A percentile compares a stretch with the other conserved stretches of the same genome.
Conservation (phyloP, 805 yeast genomes). For the Spathaspora passalidarum region DNA sequence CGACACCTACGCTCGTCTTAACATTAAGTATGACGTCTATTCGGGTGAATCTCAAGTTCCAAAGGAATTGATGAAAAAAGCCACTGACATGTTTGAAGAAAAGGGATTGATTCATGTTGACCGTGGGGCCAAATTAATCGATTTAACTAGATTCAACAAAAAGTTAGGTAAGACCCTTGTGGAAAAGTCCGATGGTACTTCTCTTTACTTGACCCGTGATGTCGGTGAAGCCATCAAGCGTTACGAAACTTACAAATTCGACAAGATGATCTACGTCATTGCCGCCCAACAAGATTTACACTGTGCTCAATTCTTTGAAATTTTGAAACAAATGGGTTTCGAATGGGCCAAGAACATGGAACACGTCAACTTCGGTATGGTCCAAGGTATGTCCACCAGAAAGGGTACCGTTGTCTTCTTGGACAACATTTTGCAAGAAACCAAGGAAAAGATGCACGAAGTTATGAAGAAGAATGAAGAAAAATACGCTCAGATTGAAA, state of each 20-base stretch:
- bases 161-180: constrained; percentile 91
- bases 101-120: constrained; percentile 77
- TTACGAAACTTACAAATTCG: constrained; percentile 77
- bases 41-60: constrained; percentile 97
- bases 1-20: constrained; percentile 86
- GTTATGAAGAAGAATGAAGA: constrained; percentile 91
- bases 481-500: constrained; percentile 87
- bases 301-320: constrained; percentile 89
- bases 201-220: constrained; percentile 91
- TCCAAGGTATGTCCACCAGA: constrained; percentile 97
- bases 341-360: constrained; percentile 79
- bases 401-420: constrained; percentile 98
- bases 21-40: constrained; percentile 82
- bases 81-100: constrained; percentile 58
- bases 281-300: constrained; percentile 97
- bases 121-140: constrained; percentile 87
- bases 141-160: constrained; percentile 79
- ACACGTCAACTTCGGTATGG: constrained; percentile 97
- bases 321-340: constrained; percentile 83
- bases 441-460: constrained; percentile 90
- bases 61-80: constrained; percentile 64
- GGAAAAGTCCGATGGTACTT: constrained; percentile 93
- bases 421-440: constrained; percentile 89
- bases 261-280: constrained; percentile 93
- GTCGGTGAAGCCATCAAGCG: constrained; percentile 95